Evolutionary conservation across 1,139 yeast genomes (phyloP).

Genomic region (Protomyces macrosporus): DNA sequence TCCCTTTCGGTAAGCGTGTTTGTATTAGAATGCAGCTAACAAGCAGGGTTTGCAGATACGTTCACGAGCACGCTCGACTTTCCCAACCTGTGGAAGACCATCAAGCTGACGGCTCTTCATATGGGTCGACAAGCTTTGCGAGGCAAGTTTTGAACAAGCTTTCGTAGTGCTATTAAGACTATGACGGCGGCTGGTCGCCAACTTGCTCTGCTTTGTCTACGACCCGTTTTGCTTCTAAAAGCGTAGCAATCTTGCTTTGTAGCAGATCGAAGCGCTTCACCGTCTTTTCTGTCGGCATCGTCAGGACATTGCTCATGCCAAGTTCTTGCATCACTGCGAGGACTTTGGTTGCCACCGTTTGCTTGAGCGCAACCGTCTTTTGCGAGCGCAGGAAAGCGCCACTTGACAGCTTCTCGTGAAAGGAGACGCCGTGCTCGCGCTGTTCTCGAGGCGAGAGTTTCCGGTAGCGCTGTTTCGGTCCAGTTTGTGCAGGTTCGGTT

Average conservation of each 20-base stretch:
- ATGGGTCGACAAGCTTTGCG: slow-evolving; percentile 62
- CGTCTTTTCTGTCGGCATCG: slow-evolving; percentile 84
- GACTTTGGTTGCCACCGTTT: slow-evolving; percentile 72
- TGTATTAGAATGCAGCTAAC: neutral
- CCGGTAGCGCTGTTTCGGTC: slow-evolving; percentile 41
- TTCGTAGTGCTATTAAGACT: neutral
- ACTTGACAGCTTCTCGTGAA: slow-evolving; percentile 72
- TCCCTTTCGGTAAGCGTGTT: slow-evolving; percentile 61
- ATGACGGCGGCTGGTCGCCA: neutral
- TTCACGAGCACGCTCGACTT: slow-evolving; percentile 75
- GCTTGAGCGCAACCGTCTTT: slow-evolving; percentile 56
- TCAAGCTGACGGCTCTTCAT: slow-evolving; percentile 66
- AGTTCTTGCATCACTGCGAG: slow-evolving; percentile 69
- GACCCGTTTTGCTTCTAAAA: slow-evolving; percentile 80
- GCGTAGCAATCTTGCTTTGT: slow-evolving; percentile 62
- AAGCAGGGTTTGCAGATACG: slow-evolving; percentile 61
- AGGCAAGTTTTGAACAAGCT: slow-evolving; percentile 54
- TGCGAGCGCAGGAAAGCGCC: slow-evolving; percentile 79
- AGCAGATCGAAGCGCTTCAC: slow-evolving; percentile 74
- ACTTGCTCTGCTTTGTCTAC: slow-evolving; percentile 65
- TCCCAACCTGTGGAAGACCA: slow-evolving; percentile 61
- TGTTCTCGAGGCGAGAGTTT: slow-evolving; percentile 70
- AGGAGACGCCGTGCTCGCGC: slow-evolving; percentile 75
- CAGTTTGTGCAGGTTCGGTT: slow-evolving; percentile 28
- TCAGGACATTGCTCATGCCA: slow-evolving; percentile 66